Base-by-base conservation (phyloP, 1,284 basidiomycete species). In the Volvariella surrecta region DNA sequence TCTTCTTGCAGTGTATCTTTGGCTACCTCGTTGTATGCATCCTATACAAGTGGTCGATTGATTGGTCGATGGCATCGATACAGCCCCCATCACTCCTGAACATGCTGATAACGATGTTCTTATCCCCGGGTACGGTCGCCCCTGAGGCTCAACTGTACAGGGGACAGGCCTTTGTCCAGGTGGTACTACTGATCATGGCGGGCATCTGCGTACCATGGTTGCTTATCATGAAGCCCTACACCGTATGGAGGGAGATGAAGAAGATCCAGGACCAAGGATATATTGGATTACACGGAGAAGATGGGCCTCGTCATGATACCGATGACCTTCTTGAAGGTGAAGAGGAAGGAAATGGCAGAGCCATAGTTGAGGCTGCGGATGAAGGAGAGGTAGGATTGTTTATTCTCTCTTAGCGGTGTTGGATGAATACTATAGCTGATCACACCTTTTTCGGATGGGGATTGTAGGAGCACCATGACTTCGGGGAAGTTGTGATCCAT, bases 1-100 rank as follows among this genome's bases (percentile, higher is more conserved):
- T 99, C 53, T 99, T 99, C 75, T 72, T 99, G 57, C 88, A 96
- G 64, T 92, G 86, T 22, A 95, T 99, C 63, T 99, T 99, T 55
- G 95, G 95, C 43, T 99, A 99, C 64, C 81, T 99, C 40, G 88
- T 91, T 48, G 53, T 96, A 46, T 94, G 91, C 64, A 97, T 99
- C 65, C 63, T 99, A 52, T 95, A 95, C 82, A 99, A 99, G 63
- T 99, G 95, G 95, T 77, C 79, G 32, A 73, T 92, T 45, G 89
- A 99, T 66, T 99, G 96, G 95, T 73, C 78, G 10, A 72, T 72
- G 47, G 74, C 82, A 9, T 59, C 76, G 6, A 79, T 76, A 9
- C 68, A 73, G 39, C 91, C 95, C 2, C 96, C 95, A 1, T 91
- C 89, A 40, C 72, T 99, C 47, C 72, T 99, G 58, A 95, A 92